These are phyloP conservation scores for Xylariaceae sp. DNA, from an alignment of 2,329 filamentous ascomycete genomes.

Conservation along the genomic window DNA sequence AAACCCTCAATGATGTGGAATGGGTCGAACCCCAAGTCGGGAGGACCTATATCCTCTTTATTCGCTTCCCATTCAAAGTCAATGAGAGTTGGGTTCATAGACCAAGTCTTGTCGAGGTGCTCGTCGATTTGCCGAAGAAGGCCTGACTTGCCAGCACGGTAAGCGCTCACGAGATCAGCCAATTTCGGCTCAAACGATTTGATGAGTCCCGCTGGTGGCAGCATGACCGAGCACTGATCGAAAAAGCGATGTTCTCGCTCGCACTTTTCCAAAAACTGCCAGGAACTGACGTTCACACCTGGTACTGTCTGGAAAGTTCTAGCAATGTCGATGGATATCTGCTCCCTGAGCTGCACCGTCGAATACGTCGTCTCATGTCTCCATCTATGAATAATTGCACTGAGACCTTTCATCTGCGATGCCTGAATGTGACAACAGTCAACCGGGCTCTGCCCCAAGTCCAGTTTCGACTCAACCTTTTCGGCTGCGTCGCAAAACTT, in stretches of 20 bases:
- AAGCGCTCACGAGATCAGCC: slow-evolving; percentile 1
- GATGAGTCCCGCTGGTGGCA: slow-evolving; percentile 8
- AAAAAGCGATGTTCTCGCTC: slow-evolving; percentile 11
- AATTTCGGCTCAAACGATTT: slow-evolving; percentile 8
- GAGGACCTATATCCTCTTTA: not conserved
- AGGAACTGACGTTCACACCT: not conserved
- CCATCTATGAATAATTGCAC: not conserved
- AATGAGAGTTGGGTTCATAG: slow-evolving; percentile 15
- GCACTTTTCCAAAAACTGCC: not conserved
- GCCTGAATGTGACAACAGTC: slow-evolving; percentile 6
- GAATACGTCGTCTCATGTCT: not conserved
- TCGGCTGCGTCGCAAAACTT: slow-evolving; percentile 10
- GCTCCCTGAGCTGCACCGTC: slow-evolving; percentile 3
- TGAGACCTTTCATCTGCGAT: slow-evolving; percentile 7
- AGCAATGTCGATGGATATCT: not conserved
- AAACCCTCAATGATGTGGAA: not conserved
- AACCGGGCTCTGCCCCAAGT: slow-evolving; percentile 7
- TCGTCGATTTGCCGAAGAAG: not conserved
- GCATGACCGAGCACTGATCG: slow-evolving; percentile 13
- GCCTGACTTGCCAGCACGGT: not conserved
- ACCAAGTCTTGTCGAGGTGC: slow-evolving; percentile 15
- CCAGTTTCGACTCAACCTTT: slow-evolving; percentile 8
- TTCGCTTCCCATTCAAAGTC: slow-evolving; percentile 11
- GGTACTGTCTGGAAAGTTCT: not conserved
- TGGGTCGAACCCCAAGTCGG: slow-evolving; percentile 4